Evolutionary conservation across 306 rosid genomes (phyloP).

Genomic region (Alnus rubra): DNA sequence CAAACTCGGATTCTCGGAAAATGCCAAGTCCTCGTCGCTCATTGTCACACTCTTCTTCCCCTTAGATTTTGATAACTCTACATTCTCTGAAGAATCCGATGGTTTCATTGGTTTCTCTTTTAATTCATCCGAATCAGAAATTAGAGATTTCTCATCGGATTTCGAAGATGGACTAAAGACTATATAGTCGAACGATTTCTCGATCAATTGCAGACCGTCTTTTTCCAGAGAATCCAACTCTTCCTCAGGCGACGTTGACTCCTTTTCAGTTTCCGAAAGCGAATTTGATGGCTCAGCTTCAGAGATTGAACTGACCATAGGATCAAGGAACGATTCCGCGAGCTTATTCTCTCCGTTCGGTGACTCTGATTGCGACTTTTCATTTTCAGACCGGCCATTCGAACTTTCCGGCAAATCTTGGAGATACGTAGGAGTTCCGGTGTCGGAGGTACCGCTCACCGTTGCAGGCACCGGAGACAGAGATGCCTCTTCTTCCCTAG

Average conservation of each 20-base stretch:
- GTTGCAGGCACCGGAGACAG: not conserved
- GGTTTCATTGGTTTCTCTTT: not conserved
- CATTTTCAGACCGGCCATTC: not conserved
- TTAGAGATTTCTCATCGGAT: not conserved
- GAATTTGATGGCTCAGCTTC: not conserved
- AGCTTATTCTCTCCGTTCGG: not conserved
- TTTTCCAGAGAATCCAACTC: not conserved
- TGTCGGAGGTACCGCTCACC: not conserved
- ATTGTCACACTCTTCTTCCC: not conserved
- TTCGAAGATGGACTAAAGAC: not conserved
- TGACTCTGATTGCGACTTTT: not conserved
- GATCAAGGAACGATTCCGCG: not conserved
- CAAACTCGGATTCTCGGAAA: not conserved
- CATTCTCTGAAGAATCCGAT: not conserved
- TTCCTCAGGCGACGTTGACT: not conserved
- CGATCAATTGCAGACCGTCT: not conserved
- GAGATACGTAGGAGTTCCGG: not conserved
- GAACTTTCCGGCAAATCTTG: not conserved
- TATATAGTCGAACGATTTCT: not conserved
- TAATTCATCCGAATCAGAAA: not conserved
- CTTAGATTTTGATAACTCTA: not conserved
- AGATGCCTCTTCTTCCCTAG: not conserved
- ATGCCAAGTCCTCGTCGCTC: not conserved
- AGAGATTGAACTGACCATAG: not conserved
- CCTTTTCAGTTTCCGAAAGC: not conserved